Percentiles rank a stretch among this genome's conserved stretches.
Evolutionary conservation across 176 grass and related monocot genomes (phyloP).

Genomic region (Saccharum spontaneum): DNA sequence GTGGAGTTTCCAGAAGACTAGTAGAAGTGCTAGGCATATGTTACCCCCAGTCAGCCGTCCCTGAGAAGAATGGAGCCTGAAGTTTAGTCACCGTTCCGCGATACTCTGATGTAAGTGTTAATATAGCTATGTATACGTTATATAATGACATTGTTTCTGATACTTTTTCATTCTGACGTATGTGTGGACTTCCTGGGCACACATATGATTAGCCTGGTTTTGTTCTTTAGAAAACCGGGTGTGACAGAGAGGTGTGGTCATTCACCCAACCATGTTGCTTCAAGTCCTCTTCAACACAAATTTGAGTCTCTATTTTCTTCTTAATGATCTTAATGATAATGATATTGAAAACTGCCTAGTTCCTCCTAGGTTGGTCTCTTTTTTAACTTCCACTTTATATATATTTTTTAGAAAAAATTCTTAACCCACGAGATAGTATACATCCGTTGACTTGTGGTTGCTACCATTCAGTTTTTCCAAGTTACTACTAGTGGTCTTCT

Average conservation of each 20-base stretch:
- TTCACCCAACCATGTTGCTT: background rate
- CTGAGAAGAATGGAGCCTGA: no score
- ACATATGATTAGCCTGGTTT: no score
- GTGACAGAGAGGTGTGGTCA: background rate
- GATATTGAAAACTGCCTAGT: background rate
- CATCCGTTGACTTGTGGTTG: background rate
- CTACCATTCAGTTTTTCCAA: constrained; percentile 30
- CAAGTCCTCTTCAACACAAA: background rate
- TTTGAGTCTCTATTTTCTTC: background rate
- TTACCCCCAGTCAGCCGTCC: no score
- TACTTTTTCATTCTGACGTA: no score
- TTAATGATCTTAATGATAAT: background rate
- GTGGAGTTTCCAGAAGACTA: no score
- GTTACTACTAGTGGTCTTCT: background rate
- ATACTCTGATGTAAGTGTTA: no score
- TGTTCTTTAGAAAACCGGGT: no score
- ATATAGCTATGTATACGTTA: no score
- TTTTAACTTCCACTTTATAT: background rate
- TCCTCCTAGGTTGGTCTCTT: background rate
- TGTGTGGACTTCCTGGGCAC: no score
- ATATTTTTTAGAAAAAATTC: background rate
- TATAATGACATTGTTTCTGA: no score
- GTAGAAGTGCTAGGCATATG: no score
- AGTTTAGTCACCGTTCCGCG: no score
- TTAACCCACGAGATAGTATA: background rate